Base-by-base conservation (phyloP, 2,329 filamentous ascomycete genomes). In the Thermothelomyces thermophilus region DNA sequence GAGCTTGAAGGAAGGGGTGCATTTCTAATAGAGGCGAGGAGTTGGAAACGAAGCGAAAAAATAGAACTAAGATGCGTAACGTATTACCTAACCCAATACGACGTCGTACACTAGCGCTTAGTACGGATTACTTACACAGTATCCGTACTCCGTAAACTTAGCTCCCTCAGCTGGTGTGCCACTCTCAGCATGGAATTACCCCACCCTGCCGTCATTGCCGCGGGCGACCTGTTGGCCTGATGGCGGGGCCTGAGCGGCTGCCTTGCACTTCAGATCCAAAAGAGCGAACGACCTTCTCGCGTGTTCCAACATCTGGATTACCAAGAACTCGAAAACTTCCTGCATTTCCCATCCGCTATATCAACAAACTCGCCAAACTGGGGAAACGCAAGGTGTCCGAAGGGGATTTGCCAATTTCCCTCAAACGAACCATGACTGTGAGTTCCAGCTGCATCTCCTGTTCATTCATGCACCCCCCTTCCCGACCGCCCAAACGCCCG, bases 351-450 rank as follows among this genome's bases (percentile, higher is more conserved):
- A 46, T 36, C 46, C 22, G 9, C 26, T 31, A 35, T 16, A 41
- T 3, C 43, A 31, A 36, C 10, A 34, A 48, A 51, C 33, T 40
- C 41, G 71, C 67, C 73, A 78, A 79, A 68, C 76, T 78, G 77
- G 79, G 78, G 75, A 84, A 84, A 73, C 80, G 81, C 70, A 84
- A 81, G 70, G 71, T 81, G 62, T 84, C 81, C 58, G 70, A 72
- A 70, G 77, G 76, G 72, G 79, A 80, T 64, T 67, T 71, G 67
- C 70, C 73, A 66, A 72, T 73, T 62, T 73, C 73, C 66, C 70
- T 71, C 43, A 83, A 83, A 70, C 75, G 73, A 71, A 75, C 64
- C 66, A 83, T 83, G 79, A 71, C 76, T 64, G 81, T 84, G 68
- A 69, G 79, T 51, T 42, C 5, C 20, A 28, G 17, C 37, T 51